Evolutionary conservation across 257 asterid genomes (phyloP), one percentile per base, ranked within the genome.

Genomic region (Solanum chaucha): DNA sequence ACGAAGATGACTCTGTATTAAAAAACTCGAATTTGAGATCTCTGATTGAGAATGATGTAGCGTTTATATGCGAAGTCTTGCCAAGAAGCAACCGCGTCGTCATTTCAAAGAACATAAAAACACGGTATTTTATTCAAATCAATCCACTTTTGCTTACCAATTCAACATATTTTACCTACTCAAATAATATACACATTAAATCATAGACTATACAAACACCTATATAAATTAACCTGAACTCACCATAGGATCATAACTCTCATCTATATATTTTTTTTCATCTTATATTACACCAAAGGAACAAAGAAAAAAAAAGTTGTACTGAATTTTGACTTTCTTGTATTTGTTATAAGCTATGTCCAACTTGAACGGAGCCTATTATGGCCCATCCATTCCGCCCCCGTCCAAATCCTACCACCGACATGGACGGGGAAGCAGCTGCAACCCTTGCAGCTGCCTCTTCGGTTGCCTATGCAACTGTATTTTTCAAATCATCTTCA

Each of bases 371-470:
- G 98, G 98, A 44, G 96, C 97, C 85, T 94, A 93, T 90, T 96
- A 95, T 89, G 98, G 99, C 85, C 99, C 99, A 2, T 90, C 97
- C 34, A 89, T 97, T 40, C 98, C 98, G 4, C 93, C 92, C 30
- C 89, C 94, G 78, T 1, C 92, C 9, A 93, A 93, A 44, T 19
- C 91, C 89, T 89, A 93, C 92, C 94, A 97, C 86, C 89, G 92
- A 44, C 86, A 91, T 77, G 88, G 92, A 10, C 90, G 98, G 83
- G 93, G 92, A 59, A 90, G 95, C 77, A 84, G 90, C 86, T 94
- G 96, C 93, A 96, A 96, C 82, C 99, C 99, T 0, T 94, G 96
- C 84, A 90, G 97, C 88, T 96, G 99, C 89, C 61, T 96, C 86
- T 74, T 86, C 40, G 92, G 92, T 87, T 95, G 98, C 85, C 30